Conservation (phyloP, 768 basidiomycete species). For the Boletus subcaerulescens region DNA sequence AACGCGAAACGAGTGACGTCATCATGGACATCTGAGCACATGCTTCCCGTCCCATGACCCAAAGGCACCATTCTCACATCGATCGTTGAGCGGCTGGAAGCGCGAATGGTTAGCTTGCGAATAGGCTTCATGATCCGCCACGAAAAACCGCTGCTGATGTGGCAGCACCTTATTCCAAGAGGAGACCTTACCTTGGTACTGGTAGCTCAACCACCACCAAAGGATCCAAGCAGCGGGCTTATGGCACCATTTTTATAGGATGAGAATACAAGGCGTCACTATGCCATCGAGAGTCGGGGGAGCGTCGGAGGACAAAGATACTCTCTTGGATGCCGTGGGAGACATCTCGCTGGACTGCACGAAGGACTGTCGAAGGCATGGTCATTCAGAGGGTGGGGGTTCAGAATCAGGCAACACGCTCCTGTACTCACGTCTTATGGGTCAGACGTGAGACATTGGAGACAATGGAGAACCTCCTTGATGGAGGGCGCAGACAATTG, state of each 20-base stretch:
- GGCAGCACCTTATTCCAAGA: not conserved
- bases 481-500: not conserved
- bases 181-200: not conserved
- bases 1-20: slow-evolving; percentile 5
- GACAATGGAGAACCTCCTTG: not conserved
- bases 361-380: not conserved
- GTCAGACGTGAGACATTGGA: not conserved
- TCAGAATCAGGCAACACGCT: slow-evolving; percentile 5
- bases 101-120: not conserved
- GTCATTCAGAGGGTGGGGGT: slow-evolving; percentile 9
- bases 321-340: not conserved
- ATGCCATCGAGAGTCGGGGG: not conserved
- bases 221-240: not conserved
- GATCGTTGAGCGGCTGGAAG: slow-evolving; percentile 15
- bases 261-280: slow-evolving; percentile 23
- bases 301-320: not conserved
- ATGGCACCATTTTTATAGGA: not conserved
- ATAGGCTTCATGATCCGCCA: not conserved
- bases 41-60: slow-evolving; percentile 22
- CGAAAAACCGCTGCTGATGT: not conserved
- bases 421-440: not conserved
- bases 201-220: not conserved
- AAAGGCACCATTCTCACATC: not conserved
- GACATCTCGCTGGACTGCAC: not conserved
- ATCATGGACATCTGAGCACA: slow-evolving; percentile 7